Evolutionary conservation across 2,329 filamentous ascomycete genomes (phyloP), one percentile per base, ranked within the genome.

Genomic region (Colletotrichum acutatum): DNA sequence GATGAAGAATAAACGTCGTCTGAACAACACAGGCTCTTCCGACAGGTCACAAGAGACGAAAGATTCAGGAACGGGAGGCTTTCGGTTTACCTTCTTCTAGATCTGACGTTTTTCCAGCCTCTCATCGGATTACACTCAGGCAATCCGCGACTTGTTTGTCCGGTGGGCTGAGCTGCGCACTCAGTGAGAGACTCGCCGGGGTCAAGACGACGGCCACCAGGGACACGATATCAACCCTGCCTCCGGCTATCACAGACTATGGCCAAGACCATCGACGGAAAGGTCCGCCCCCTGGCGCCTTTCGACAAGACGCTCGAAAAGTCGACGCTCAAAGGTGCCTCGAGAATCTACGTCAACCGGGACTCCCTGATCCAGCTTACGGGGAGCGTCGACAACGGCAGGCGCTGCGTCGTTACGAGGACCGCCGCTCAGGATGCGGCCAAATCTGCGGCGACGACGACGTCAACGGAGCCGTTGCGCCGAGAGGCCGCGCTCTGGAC

Each of bases 401-500:
- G 80, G 60, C 80, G 79, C 12, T 88, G 86, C 74, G 77, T 82
- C 16, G 77, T 88, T 11, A 84, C 85, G 66, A 80, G 76, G 22
- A 65, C 80, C 0, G 34, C 80, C 0, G 28, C 54, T 5, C 52
- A 70, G 24, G 71, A 72, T 32, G 56, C 54, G 14, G 71, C 75
- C n/a, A 78, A 78, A 24, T 14, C 34, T 8, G 37, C 61, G n/a
- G 70, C 26, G 66, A 76, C 63, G 69, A 68, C 28, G 28, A 32
- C 32, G 32, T 8, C 59, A 37, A 14, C 37, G 6, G 70, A 78
- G 72, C 57, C 77, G 62, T 61, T 76, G 37, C 78, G 79, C 30
- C 82, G 85, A 19, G 85, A 89, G 76, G 88, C 87, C 5, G 83
- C 86, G 34, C 82, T 88, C 1, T 89, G 87, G 83, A 83, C 85